Evolutionary conservation across 768 basidiomycete genomes (phyloP).

Genomic region (Butyriboletus loyo): DNA sequence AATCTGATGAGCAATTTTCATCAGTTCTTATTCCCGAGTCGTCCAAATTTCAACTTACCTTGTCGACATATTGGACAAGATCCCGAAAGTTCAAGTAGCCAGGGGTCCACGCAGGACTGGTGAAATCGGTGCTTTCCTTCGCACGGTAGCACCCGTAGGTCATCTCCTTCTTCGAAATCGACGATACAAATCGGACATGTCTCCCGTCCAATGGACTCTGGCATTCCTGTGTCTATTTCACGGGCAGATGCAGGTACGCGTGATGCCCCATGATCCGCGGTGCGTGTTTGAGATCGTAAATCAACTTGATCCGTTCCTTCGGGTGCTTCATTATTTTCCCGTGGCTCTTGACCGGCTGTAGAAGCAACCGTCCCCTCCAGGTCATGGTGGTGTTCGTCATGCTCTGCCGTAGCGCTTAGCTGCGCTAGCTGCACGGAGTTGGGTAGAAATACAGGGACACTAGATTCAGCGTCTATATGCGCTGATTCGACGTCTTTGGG

Average conservation of each 20-base stretch:
- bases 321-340: background rate
- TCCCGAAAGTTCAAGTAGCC: constrained; percentile 86
- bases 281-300: background rate
- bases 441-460: background rate
- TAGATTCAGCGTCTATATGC: background rate
- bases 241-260: background rate
- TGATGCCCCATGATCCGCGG: background rate
- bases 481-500: constrained; percentile 34
- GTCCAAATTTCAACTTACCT: constrained; percentile 44
- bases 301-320: constrained; percentile 8
- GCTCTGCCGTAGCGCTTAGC: background rate
- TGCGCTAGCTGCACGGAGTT: constrained; percentile 12
- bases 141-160: constrained; percentile 86
- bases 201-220: constrained; percentile 70
- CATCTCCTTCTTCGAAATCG: constrained; percentile 93
- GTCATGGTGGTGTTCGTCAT: background rate
- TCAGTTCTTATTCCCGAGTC: background rate
- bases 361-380: background rate
- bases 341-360: background rate
- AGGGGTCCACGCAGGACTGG: constrained; percentile 85
- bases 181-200: constrained; percentile 95
- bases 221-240: constrained; percentile 44
- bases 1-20: constrained; percentile 39
- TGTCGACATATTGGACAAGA: constrained; percentile 92
- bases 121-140: constrained; percentile 92